phyloP scores from a whole-genome alignment of 2,329 filamentous ascomycete species.

The Sporothrix luriei region DNA sequence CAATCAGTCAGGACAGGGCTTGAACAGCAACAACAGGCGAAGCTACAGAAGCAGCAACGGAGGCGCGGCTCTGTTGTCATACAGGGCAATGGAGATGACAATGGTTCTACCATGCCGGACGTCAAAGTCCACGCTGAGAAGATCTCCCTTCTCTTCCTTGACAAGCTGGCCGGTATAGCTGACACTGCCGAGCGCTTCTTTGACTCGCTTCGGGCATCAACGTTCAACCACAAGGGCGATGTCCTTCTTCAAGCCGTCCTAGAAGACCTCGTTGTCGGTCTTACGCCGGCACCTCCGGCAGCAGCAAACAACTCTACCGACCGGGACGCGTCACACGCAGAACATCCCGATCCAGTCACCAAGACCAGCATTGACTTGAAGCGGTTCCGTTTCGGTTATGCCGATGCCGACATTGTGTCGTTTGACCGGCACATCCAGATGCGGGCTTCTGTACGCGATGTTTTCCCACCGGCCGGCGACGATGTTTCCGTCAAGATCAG shows the following conservation, averaged over 20 bases:
- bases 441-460: constrained; percentile 61
- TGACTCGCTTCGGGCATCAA: constrained; percentile 45
- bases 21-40: constrained; percentile 35
- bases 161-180: constrained; percentile 56
- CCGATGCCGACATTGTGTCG: constrained; percentile 63
- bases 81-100: neutral
- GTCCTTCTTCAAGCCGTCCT: constrained; percentile 57
- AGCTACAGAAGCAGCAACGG: constrained; percentile 35
- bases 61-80: neutral
- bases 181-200: constrained; percentile 54
- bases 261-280: constrained; percentile 47
- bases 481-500: constrained; percentile 60
- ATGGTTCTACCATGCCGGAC: constrained; percentile 41
- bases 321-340: neutral
- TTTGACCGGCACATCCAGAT: constrained; percentile 62
- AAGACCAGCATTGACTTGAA: constrained; percentile 53
- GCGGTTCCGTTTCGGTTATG: constrained; percentile 65
- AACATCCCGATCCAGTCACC: neutral
- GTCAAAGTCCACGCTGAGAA: constrained; percentile 53
- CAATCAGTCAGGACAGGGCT: constrained; percentile 32
- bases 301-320: neutral
- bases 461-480: constrained; percentile 58
- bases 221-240: constrained; percentile 48
- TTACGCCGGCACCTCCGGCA: constrained; percentile 39
- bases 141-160: constrained; percentile 59